Percentiles rank a stretch among this genome's conserved stretches.
These are phyloP conservation scores for Gamsiella multidivaricata DNA, from an alignment of 192 early-diverging fungal genomes.

Conservation along the genomic window DNA sequence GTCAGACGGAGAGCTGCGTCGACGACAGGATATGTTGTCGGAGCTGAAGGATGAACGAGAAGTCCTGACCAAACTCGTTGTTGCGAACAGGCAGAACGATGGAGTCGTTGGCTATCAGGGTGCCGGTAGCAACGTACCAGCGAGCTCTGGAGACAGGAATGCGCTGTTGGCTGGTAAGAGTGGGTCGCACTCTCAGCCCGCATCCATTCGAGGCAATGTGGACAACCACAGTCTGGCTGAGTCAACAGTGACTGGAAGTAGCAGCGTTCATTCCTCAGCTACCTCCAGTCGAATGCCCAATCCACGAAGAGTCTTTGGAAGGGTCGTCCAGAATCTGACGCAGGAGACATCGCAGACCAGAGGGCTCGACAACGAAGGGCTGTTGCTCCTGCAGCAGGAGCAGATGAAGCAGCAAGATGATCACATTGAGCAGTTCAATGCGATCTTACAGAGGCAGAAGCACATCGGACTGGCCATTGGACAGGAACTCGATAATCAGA, in stretches of 20 bases:
- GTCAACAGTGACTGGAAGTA: conserved; percentile 13
- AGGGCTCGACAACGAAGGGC: conserved; percentile 76
- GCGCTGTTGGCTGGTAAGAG: conserved; percentile 45
- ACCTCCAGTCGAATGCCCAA: conserved; percentile 10
- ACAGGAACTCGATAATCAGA: conserved; percentile 92
- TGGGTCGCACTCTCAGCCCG: conserved; percentile 19
- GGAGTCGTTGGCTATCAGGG: conserved; percentile 53
- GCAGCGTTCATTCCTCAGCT: conserved; percentile 9
- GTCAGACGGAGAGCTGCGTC: conserved; percentile 77
- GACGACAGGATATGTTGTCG: conserved; percentile 82
- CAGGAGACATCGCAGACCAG: conserved; percentile 85
- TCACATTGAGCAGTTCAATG: conserved; percentile 77
- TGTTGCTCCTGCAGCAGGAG: conserved; percentile 81
- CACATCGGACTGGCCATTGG: conserved; percentile 89
- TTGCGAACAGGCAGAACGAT: conserved; percentile 61
- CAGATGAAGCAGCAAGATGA: conserved; percentile 88
- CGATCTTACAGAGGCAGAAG: conserved; percentile 83
- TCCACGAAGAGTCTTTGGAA: conserved; percentile 77
- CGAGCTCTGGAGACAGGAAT: conserved; percentile 59
- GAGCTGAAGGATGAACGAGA: conserved; percentile 78
- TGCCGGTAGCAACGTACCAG: conserved; percentile 42
- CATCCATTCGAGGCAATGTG: conserved; percentile 23
- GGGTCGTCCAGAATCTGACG: conserved; percentile 58
- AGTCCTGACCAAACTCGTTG: conserved; percentile 68
- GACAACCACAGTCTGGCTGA: conserved; percentile 18